Percentiles rank a stretch among this genome's conserved stretches.
Conservation (phyloP, 2,329 filamentous ascomycete species). For the Neofusicoccum cordaticola region DNA sequence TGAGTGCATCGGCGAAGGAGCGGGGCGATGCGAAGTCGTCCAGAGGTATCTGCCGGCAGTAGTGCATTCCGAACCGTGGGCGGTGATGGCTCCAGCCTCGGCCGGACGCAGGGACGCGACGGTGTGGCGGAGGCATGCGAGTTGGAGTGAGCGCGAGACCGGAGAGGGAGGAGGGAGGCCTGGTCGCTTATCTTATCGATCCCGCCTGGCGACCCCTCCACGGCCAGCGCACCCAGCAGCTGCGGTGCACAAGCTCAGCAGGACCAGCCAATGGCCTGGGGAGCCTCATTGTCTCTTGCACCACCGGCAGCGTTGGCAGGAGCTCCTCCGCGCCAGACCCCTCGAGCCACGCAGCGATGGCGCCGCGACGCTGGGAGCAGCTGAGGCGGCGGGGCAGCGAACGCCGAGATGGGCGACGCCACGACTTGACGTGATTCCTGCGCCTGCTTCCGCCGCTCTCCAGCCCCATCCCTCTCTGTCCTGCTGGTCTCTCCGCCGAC, state of each 20-base stretch:
- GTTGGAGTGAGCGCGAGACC: too few relatives aligned
- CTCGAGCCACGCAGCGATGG: not conserved
- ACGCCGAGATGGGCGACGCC: constrained; percentile 9
- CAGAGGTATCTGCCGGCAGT: not conserved
- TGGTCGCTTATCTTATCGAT: not conserved
- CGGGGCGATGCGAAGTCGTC: not conserved
- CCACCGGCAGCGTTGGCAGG: not conserved
- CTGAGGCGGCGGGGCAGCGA: not conserved
- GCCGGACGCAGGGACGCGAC: not conserved
- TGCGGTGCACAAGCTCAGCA: not conserved
- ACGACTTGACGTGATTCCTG: constrained; percentile 2
- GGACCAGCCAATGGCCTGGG: not conserved
- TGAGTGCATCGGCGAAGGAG: constrained; percentile 4
- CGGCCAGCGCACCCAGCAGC: constrained; percentile 1
- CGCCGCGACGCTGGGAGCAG: not conserved
- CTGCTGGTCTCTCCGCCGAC: not conserved
- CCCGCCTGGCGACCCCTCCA: not conserved
- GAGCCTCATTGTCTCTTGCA: not conserved
- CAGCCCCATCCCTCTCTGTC: not conserved
- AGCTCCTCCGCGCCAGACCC: not conserved
- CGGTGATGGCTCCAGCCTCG: not conserved
- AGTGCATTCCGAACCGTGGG: not conserved
- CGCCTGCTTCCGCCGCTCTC: not conserved
- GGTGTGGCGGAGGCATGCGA: too few relatives aligned
- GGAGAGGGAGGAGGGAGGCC: too few relatives aligned